Evolutionary conservation across 306 rosid genomes (phyloP).

Genomic region (Prunus dulcis): DNA sequence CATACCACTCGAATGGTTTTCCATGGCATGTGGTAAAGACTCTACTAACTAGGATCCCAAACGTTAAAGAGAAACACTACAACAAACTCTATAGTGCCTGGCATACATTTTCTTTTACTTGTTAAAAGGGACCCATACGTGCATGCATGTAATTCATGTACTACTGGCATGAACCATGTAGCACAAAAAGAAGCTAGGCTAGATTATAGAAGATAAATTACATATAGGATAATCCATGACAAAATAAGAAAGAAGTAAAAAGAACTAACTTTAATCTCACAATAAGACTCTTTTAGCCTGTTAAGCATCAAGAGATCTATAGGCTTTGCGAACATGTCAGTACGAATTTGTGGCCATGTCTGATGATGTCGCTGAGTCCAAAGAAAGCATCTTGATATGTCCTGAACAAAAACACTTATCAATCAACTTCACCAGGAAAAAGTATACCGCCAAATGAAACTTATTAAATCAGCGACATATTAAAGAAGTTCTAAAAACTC

Average conservation of each 20-base stretch:
- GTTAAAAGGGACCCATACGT: not conserved
- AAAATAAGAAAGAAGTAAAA: slow-evolving; percentile 1
- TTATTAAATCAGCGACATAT: slow-evolving; percentile 4
- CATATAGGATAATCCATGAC: not conserved
- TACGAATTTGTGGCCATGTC: slow-evolving; percentile 92
- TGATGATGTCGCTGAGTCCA: slow-evolving; percentile 98
- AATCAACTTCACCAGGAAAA: not conserved
- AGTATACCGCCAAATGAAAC: not conserved
- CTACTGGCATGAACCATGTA: not conserved
- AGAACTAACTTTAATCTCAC: slow-evolving; percentile 79
- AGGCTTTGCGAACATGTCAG: slow-evolving; percentile 79
- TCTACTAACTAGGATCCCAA: not conserved
- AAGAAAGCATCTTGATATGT: slow-evolving; percentile 85
- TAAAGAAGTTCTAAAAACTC: too few species aligned
- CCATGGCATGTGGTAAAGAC: not conserved
- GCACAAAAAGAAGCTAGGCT: not conserved
- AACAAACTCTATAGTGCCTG: not conserved
- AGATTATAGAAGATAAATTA: not conserved
- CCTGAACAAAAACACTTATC: slow-evolving; percentile 49
- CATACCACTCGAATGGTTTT: not conserved
- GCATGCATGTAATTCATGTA: not conserved
- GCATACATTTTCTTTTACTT: not conserved
- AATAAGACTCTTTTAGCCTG: slow-evolving; percentile 77
- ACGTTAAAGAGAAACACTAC: not conserved
- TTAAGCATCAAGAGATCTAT: slow-evolving; percentile 82